Evolutionary conservation across 306 rosid species (phyloP).

Genomic region (Arachis stenosperma): DNA sequence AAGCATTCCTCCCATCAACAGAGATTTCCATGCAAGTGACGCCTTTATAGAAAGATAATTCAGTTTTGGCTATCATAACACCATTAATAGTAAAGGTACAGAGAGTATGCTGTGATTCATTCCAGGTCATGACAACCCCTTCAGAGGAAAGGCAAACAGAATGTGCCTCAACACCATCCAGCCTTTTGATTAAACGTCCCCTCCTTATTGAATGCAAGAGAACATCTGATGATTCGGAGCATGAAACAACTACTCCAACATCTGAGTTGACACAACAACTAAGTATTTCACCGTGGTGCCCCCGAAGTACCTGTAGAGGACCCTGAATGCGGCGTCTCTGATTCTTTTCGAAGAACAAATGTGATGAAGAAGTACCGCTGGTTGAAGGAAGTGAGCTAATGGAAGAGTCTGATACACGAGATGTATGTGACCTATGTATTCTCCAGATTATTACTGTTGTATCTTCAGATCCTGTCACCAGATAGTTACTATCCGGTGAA

Average conservation of each 20-base stretch:
- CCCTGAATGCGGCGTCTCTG: constrained; percentile 79
- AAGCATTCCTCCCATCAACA: constrained; percentile 79
- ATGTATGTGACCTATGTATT: constrained; percentile 63
- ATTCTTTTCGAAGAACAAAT: constrained; percentile 61
- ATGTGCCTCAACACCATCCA: constrained; percentile 82
- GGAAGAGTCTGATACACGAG: constrained; percentile 61
- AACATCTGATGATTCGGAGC: constrained; percentile 79
- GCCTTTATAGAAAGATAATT: constrained; percentile 59
- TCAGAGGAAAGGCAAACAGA: constrained; percentile 80
- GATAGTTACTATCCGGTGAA: constrained; percentile 82
- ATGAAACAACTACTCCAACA: constrained; percentile 88
- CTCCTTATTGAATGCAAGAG: constrained; percentile 81
- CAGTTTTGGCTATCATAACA: constrained; percentile 63
- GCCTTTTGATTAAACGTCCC: constrained; percentile 80
- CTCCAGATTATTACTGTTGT: constrained; percentile 88
- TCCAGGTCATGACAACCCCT: constrained; percentile 89
- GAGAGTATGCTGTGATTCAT: constrained; percentile 64
- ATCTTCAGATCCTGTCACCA: constrained; percentile 91
- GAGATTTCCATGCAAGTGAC: constrained; percentile 92
- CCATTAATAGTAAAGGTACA: constrained; percentile 87
- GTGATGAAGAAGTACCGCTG: constrained; percentile 57
- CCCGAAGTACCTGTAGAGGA: constrained; percentile 84
- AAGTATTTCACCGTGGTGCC: constrained; percentile 81
- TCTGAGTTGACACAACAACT: constrained; percentile 92
- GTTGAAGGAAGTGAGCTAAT: constrained; percentile 47